Base-by-base conservation (phyloP, 768 basidiomycete species). In the Amanita pallidorosea region DNA sequence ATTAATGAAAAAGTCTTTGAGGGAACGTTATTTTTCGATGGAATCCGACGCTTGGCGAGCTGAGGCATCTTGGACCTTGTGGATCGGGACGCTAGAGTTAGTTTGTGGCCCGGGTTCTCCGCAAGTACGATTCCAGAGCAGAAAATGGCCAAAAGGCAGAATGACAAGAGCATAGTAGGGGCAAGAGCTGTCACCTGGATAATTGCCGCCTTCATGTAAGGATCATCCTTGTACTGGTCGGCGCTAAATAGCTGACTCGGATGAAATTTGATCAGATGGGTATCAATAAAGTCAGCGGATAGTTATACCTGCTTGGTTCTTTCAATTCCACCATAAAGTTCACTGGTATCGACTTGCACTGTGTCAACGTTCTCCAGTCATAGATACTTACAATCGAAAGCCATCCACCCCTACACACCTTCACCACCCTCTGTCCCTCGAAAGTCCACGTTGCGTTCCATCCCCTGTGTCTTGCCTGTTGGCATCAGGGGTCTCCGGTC, bases 1-100 rank as follows among this genome's bases (percentile, higher is more conserved):
- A 34, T 76, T 76, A 43, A 68, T 54, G 65, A 77, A 79, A 59
- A 76, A 77, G 62, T 79, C 76, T 12, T 65, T 66, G 15, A 80
- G 61, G 42, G 75, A 35, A 73, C 63, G n/a, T 63, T 68, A 20
- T 65, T 58, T 7, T 75, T 67, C 27, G 63, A 57, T 31, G 72
- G 55, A n/a, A 65, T 67, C 51, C 71, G 65, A 27, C 65, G 63
- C 51, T 65, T 65, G 49, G 7, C 5, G 11, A 31, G 9, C 31
- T 60, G 41, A 23, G 54, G 55, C 22, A 53, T 25, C 15, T 58
- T 59, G 43, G 50, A 52, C 18, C 63, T 56, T 17, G 55, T 46
- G 31, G 46, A 54, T 41, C 67, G 60, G 22, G 66, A 63, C 38
- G 60, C 56, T 17, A 70, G 54, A 12, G 48, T 52, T 36, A 70